phyloP scores from a whole-genome alignment of 2,329 filamentous ascomycete species.

The Penicillium psychrosexuale region DNA sequence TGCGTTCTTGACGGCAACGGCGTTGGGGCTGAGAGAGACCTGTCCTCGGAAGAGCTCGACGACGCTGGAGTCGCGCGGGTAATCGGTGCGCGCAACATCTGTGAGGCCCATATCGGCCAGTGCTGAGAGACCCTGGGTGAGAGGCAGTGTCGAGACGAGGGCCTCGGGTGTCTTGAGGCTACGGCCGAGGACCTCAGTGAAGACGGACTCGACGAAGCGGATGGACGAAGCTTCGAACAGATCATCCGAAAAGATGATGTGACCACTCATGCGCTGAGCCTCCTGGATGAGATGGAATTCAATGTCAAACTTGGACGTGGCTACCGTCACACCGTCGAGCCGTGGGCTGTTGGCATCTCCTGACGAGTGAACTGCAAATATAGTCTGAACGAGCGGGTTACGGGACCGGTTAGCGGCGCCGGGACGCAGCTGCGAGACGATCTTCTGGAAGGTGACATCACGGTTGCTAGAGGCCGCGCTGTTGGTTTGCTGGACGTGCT shows the following conservation, averaged over 20 bases:
- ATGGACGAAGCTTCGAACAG: not conserved
- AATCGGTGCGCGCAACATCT: not conserved
- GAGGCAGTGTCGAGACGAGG: not conserved
- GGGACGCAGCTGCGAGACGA: not conserved
- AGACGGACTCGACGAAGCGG: not conserved
- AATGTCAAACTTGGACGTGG: not conserved
- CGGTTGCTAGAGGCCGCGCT: not conserved
- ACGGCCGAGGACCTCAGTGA: not conserved
- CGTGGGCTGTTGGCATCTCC: not conserved
- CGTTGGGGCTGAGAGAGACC: not conserved
- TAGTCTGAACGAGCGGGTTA: not conserved
- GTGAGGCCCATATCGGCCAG: not conserved
- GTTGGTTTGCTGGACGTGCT: not conserved
- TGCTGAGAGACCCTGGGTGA: not conserved
- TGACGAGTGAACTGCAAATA: not conserved
- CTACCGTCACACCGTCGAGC: not conserved
- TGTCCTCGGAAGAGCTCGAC: not conserved
- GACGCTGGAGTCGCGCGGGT: not conserved
- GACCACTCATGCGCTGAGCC: not conserved
- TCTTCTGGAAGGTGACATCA: not conserved
- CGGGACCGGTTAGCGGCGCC: not conserved
- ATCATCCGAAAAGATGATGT: not conserved
- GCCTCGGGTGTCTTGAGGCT: not conserved
- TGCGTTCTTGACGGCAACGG: not conserved
- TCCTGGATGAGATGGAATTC: not conserved